Base-by-base conservation (phyloP, 225 moss, liverwort and hornwort genomes). In the Sphagnum tenellum region DNA sequence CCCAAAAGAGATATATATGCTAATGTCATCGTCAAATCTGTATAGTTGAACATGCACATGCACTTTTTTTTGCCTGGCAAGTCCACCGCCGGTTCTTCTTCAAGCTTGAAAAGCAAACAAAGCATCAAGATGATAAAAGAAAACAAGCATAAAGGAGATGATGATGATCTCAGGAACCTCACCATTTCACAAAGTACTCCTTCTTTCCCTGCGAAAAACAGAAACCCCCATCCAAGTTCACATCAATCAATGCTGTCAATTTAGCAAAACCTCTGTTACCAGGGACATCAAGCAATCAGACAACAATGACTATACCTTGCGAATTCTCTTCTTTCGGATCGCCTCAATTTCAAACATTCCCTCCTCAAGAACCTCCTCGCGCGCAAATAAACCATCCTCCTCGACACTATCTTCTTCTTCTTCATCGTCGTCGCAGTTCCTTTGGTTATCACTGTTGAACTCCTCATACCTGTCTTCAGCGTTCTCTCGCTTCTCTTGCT, bases 161-260 rank as follows among this genome's bases (percentile, higher is more conserved):
- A 29, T 29, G 29, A 29, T 29, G 29, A 29, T 29, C 29, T 29
- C 29, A 29, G 29, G 29, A 29, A 29, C 29, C 94, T 81, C 55
- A 94, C 94, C 94, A 91, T 80, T 94, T 94, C 50, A 94, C 87
- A 12, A 91, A 75, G 69, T 87, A 89, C 65, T 94, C 94, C 55
- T 89, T 83, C 74, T 91, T 94, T 59, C 94, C 94, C 94, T 94
- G 83, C 61, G 44, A 49, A 64, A 64, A 47, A 50, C 70, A 50
- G 14, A 55, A 12, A 70, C 1, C 29, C 29, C 29, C 29, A 6
- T 29, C 1, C 29, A 29, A 29, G 29, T 29, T 29, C 29, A 29
- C 29, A 29, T 29, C 29, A 29, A 29, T 29, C 29, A 29, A 29
- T 29, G 29, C 29, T 29, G 29, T 29, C 29, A 29, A 29, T 29